phyloP scores from a whole-genome alignment of 2,329 filamentous ascomycete genomes.

The Penicillium sp. region DNA sequence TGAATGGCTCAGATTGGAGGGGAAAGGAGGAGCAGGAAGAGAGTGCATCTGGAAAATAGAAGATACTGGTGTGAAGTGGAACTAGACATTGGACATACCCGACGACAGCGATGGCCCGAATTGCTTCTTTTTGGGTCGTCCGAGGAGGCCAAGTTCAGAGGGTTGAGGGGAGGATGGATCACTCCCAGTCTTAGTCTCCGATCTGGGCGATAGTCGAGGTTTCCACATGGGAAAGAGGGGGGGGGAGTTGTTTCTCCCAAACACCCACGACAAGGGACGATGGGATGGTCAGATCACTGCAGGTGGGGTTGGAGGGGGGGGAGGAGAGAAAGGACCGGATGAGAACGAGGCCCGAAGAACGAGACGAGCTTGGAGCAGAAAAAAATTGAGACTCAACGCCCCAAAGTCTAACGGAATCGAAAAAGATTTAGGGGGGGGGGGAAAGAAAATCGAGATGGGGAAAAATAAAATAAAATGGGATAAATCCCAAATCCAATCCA shows the following conservation, averaged over 20 bases:
- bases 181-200: constrained; percentile 34
- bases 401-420: constrained; percentile 5
- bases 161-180: constrained; percentile 28
- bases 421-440: neutral
- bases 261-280: constrained; percentile 2
- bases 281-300: neutral
- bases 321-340: constrained; percentile 1
- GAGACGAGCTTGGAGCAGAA: constrained; percentile 1
- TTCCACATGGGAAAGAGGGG: constrained; percentile 33
- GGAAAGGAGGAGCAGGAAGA: neutral
- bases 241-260: constrained; percentile 10
- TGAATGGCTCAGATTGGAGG: neutral
- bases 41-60: no score
- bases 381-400: constrained; percentile 5
- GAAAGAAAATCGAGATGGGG: neutral
- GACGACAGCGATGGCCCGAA: constrained; percentile 18
- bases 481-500: neutral
- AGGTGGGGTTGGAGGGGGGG: constrained; percentile 9
- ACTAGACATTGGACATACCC: constrained; percentile 9
- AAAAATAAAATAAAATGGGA: neutral
- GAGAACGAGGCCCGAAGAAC: constrained; percentile 1
- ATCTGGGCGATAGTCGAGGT: constrained; percentile 36
- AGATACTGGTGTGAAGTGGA: neutral
- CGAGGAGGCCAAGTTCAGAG: constrained; percentile 32
- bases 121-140: constrained; percentile 32